Evolutionary conservation across 2,329 filamentous ascomycete species (phyloP).

Genomic region (Penicillium fuscoglaucum): DNA sequence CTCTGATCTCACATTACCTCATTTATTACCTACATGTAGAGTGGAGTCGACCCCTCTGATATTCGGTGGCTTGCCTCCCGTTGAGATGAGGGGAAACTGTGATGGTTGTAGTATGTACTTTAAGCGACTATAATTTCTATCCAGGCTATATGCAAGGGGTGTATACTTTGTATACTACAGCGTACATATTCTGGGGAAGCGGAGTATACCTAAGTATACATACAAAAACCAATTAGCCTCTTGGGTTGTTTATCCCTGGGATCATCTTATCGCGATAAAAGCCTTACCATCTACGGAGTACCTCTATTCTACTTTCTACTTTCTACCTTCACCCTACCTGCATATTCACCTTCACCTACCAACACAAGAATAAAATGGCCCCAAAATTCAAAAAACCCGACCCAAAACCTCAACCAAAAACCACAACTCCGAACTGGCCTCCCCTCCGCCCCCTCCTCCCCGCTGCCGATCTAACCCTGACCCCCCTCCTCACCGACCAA

Average conservation of each 20-base stretch:
- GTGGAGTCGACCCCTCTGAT: conserved; percentile 20
- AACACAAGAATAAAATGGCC: conserved; percentile 10
- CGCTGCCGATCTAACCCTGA: conserved; percentile 61
- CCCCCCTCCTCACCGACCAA: conserved; percentile 61
- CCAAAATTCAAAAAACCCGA: conserved; percentile 21
- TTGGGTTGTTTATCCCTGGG: background rate
- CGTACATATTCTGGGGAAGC: background rate
- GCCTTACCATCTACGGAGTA: background rate
- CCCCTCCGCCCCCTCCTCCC: conserved; percentile 68
- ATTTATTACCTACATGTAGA: background rate
- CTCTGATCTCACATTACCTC: background rate
- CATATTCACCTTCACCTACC: background rate
- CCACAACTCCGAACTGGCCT: conserved; percentile 64
- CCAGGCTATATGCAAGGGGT: background rate
- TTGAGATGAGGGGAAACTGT: conserved; percentile 2
- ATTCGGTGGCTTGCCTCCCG: conserved; percentile 17
- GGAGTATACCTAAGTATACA: background rate
- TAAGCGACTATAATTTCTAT: background rate
- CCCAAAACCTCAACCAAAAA: conserved; percentile 15
- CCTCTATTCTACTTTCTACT: background rate
- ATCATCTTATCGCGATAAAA: conserved; percentile 7
- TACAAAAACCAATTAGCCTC: background rate
- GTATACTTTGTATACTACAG: background rate
- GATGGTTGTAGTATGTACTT: background rate
- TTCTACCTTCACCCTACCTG: background rate